Evolutionary conservation across 768 basidiomycete species (phyloP).

Genomic region (Lactarius psammicola): DNA sequence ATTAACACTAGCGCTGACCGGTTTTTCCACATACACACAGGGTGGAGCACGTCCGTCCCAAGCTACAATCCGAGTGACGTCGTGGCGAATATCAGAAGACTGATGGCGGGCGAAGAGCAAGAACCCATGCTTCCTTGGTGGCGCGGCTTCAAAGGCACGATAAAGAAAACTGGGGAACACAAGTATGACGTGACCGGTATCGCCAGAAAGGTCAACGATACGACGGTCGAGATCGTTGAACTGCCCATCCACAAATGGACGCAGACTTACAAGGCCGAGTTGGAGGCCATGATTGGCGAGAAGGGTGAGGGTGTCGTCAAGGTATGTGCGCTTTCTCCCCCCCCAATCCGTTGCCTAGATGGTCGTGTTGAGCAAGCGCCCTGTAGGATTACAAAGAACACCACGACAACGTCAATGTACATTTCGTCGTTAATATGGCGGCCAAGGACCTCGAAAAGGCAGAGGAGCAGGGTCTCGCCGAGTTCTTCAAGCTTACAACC

Average conservation of each 20-base stretch:
- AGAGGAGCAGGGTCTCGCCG: constrained; percentile 82
- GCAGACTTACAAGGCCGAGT: constrained; percentile 83
- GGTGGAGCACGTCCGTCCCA: constrained; percentile 94
- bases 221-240: constrained; percentile 94
- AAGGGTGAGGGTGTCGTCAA: constrained; percentile 82
- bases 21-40: constrained; percentile 39
- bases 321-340: constrained; percentile 44
- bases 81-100: constrained; percentile 77
- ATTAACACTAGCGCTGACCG: neutral
- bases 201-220: constrained; percentile 72
- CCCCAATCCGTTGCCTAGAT: neutral
- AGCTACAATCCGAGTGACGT: constrained; percentile 92
- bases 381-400: constrained; percentile 94
- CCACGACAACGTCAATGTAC: constrained; percentile 88
- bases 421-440: constrained; percentile 81
- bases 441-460: constrained; percentile 82
- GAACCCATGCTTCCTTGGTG: constrained; percentile 95
- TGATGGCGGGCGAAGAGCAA: constrained; percentile 83
- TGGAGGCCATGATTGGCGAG: constrained; percentile 86
- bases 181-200: constrained; percentile 82
- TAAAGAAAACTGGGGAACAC: constrained; percentile 78
- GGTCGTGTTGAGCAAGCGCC: neutral
- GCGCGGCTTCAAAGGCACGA: constrained; percentile 89
- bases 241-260: constrained; percentile 97
- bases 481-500: constrained; percentile 85